Conservation (phyloP, 257 asterid genomes). For the Craterostigma plantagineum region DNA sequence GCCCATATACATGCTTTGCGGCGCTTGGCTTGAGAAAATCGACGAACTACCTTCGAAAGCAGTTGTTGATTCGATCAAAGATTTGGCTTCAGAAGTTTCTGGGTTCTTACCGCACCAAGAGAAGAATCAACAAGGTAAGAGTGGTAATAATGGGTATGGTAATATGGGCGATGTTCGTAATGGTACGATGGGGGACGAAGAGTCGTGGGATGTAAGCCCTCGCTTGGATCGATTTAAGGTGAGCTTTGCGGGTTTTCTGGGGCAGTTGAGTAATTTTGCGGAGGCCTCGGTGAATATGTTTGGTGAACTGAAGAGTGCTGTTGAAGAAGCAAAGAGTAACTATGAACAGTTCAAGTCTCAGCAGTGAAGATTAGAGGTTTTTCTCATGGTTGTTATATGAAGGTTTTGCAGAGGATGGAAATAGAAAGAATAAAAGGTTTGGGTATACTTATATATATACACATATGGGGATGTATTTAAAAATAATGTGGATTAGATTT, state of each 20-base stretch:
- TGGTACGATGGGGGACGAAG: constrained; percentile 19
- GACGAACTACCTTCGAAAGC: constrained; percentile 35
- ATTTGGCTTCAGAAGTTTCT: constrained; percentile 48
- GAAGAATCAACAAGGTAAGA: constrained; percentile 49
- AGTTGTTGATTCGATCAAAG: constrained; percentile 53
- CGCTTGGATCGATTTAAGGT: constrained; percentile 47
- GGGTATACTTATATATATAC: no score
- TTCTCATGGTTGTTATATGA: not conserved
- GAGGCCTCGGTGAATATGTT: constrained; percentile 52
- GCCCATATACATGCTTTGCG: constrained; percentile 72
- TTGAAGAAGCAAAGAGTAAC: constrained; percentile 38
- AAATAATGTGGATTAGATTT: no score
- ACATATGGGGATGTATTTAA: no score
- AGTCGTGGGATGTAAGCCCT: constrained; percentile 22
- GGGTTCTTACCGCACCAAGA: constrained; percentile 66
- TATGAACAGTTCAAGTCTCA: constrained; percentile 25
- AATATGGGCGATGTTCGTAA: constrained; percentile 10
- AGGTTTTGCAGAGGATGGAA: constrained; percentile 9
- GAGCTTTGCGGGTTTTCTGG: constrained; percentile 50
- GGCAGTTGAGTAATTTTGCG: constrained; percentile 44
- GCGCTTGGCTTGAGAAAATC: constrained; percentile 58
- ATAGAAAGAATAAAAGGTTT: constrained; percentile 5
- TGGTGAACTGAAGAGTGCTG: constrained; percentile 33
- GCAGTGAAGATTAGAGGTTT: not conserved
- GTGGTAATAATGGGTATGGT: constrained; percentile 10